Conservation (phyloP, 2,329 filamentous ascomycete genomes). For the Acarospora socialis region DNA sequence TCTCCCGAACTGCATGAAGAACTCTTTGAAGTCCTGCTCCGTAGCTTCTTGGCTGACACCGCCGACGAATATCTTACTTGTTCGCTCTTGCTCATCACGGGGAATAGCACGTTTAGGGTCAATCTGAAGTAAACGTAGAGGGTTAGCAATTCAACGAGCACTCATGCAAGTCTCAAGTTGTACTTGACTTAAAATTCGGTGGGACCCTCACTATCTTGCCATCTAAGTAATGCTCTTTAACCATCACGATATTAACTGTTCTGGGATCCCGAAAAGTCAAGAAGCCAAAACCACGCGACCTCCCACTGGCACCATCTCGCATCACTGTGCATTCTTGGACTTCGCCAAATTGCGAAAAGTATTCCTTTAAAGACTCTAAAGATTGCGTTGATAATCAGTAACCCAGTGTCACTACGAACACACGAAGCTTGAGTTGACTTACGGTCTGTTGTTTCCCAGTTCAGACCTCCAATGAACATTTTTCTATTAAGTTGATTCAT, state of each 20-base stretch:
- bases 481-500: slow-evolving; percentile 49
- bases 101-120: slow-evolving; percentile 96
- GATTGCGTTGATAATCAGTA: too few relatives aligned
- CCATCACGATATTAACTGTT: slow-evolving; percentile 98
- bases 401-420: too few relatives aligned
- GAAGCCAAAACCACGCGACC: slow-evolving; percentile 93
- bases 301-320: slow-evolving; percentile 84
- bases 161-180: too few relatives aligned
- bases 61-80: slow-evolving; percentile 96
- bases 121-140: slow-evolving; percentile 62
- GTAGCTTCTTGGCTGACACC: slow-evolving; percentile 95
- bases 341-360: slow-evolving; percentile 96
- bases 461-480: slow-evolving; percentile 98
- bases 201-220: slow-evolving; percentile 74
- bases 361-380: slow-evolving; percentile 85
- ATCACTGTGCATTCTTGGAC: slow-evolving; percentile 98
- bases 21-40: slow-evolving; percentile 89
- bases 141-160: slow-evolving; percentile 6
- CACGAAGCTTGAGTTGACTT: slow-evolving; percentile 34
- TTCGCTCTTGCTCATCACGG: slow-evolving; percentile 93
- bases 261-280: slow-evolving; percentile 95
- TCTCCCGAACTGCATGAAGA: slow-evolving; percentile 91
- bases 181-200: background rate
- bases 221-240: slow-evolving; percentile 96
- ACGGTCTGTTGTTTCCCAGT: slow-evolving; percentile 99